Evolutionary conservation across 2,329 filamentous ascomycete species (phyloP), one percentile per base, ranked within the genome.

Genomic region (Pseudogymnoascus sp.): DNA sequence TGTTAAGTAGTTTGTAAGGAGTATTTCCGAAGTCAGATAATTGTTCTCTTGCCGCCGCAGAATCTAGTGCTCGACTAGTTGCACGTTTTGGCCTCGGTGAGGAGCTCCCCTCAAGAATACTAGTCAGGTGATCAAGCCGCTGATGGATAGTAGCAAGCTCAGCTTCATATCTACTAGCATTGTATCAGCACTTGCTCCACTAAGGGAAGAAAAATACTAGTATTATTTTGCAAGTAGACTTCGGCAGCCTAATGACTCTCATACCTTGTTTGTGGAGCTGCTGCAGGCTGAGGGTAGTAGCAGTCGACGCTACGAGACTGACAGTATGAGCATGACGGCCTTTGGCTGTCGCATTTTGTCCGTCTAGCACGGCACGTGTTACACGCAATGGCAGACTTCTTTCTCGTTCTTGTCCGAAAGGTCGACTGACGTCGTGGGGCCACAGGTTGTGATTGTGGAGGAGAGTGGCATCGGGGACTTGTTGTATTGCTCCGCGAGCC

Each of bases 261-360:
- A 64, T 17, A 15, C 59, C 59, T 44, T 13, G 40, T 26, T 44
- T 44, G 10, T 44, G 40, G 40, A 44, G 40, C 40, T 26, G 40
- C 40, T 26, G 8, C 40, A 44, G 40, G 40, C 40, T 44, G 40
- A 13, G 40, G 40, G 40, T 44, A 44, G 40, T 24, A 6, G 40
- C 40, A 44, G 40, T 44, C 10, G 21, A 44, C 40, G 21, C 8
- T 26, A 37, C 57, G 64, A 17, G 39, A 58, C 24, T 39, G 59
- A 33, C 66, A 68, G 15, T 60, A 62, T 35, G 58, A 41, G 47
- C 66, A 68, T 7, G 41, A 39, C 13, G 66, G 66, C 59, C 61
- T 61, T 36, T 62, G 63, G n/a, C 63, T 61, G 58, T 68, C 66
- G 59, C 66, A 68, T 61, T 66, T 68, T 31, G 64, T 66, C 33